Base-by-base conservation (phyloP, 2,329 filamentous ascomycete species). In the Magnaporthiopsis rhizophila region DNA sequence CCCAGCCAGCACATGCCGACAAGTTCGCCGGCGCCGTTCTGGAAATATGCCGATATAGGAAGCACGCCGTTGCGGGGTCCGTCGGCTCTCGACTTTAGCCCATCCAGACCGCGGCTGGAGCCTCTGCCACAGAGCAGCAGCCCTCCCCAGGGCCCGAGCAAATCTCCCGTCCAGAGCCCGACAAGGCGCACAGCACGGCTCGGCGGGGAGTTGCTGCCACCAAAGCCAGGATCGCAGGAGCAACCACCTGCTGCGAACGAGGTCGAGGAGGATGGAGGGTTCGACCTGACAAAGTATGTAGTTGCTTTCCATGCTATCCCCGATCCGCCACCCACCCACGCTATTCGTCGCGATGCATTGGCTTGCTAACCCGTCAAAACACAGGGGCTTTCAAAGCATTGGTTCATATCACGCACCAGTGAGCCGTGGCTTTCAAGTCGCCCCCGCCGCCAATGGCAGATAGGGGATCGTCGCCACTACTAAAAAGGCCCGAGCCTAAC, bases 1-100 rank as follows among this genome's bases (percentile, higher is more conserved):
- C 91, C 91, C 12, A 93, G 89, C 72, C 89, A 92, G 71, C 91
- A 92, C 74, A 92, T 94, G 84, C 90, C 91, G 45, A 92, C 91
- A 59, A 92, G 89, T 69, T 92, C 89, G 38, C 91, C 91, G 0
- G 91, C 91, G 0, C 90, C 91, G 0, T 95, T 96, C 75, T 96
- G 91, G 91, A 92, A 91, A 74, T 95, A 90, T 74, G 87, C 89
- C 57, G 89, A 92, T 68, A 84, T 91, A 65, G 84, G 85, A 32
- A 91, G 87, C 74, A 93, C 90, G 2, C 90, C 90, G 1, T 78
- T 90, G 63, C 80, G 80, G 69, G 76, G 79, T 18, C 69, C 76
- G 4, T 70, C 74, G 0, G 74, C 77, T 4, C 86, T 84, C 65
- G 86, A 89, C 66, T 72, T 82, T 57, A 88, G 86, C 69, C 86